A percentile compares a stretch with the other conserved stretches of the same genome.
Evolutionary conservation across 441 rosid species (phyloP).

Genomic region (Heliophila coronopifolia): DNA sequence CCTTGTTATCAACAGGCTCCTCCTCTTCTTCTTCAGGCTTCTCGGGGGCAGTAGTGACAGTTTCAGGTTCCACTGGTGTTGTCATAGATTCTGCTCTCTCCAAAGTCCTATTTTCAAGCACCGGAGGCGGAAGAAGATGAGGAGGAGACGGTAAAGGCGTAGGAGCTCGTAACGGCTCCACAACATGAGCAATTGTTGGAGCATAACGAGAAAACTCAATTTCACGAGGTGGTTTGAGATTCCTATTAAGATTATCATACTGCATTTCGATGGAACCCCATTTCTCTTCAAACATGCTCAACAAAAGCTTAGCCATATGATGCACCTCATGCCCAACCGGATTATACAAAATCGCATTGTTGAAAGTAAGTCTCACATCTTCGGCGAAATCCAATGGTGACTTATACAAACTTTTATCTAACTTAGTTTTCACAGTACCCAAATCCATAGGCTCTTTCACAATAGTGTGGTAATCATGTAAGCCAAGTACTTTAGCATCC

Average conservation of each 20-base stretch:
- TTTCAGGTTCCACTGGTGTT: conserved; percentile 31
- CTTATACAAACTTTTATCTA: conserved; percentile 49
- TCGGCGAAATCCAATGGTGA: conserved; percentile 67
- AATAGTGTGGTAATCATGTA: conserved; percentile 67
- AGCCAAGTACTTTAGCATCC: conserved; percentile 64
- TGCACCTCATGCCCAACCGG: conserved; percentile 82
- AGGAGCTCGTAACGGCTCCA: conserved; percentile 23
- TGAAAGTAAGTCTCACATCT: conserved; percentile 81
- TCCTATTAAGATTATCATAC: conserved; percentile 32
- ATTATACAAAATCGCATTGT: conserved; percentile 78
- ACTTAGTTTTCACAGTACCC: conserved; percentile 65
- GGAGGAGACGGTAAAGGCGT: conserved; percentile 19
- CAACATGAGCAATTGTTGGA: conserved; percentile 31
- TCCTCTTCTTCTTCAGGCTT: conserved; percentile 35
- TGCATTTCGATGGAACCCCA: conserved; percentile 54
- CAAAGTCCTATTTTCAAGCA: conserved; percentile 38
- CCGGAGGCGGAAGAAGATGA: conserved; percentile 28
- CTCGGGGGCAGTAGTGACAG: conserved; percentile 22
- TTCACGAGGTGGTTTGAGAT: conserved; percentile 22
- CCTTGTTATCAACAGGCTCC: conserved; percentile 38
- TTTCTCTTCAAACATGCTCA: conserved; percentile 55
- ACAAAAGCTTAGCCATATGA: conserved; percentile 56
- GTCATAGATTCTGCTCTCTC: conserved; percentile 49
- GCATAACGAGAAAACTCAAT: conserved; percentile 34
- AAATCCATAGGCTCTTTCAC: conserved; percentile 92